Evolutionary conservation across 192 early-diverging fungal species (phyloP).

Genomic region (Coemansia sp.): DNA sequence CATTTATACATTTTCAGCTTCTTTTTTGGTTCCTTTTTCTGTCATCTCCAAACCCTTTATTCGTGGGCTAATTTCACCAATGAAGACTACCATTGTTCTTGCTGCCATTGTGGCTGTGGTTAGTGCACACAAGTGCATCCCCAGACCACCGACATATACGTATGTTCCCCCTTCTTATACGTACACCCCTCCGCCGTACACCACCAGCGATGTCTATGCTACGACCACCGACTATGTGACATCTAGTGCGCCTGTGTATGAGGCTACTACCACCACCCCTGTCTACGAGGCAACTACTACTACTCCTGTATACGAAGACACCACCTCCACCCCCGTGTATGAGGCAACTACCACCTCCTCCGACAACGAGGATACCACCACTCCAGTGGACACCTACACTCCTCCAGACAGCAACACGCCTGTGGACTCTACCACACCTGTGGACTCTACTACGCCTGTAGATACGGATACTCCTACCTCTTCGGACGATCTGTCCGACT

Average conservation of each 20-base stretch:
- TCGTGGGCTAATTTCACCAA: conserved; percentile 3
- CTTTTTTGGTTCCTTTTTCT: conserved; percentile 4
- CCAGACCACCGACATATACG: conserved; percentile 23
- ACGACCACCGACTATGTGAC: conserved; percentile 6
- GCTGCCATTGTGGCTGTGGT: conserved; percentile 19
- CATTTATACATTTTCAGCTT: not conserved
- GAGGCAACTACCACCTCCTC: conserved; percentile 1
- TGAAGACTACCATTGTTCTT: conserved; percentile 34
- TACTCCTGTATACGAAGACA: not conserved
- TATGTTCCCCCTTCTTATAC: conserved; percentile 16
- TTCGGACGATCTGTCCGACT: not conserved
- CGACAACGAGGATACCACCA: conserved; percentile 6
- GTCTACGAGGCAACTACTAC: conserved; percentile 6
- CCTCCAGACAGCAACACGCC: not conserved
- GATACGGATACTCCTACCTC: no score
- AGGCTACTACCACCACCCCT: conserved; percentile 8
- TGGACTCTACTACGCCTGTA: no score
- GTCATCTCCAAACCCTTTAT: not conserved
- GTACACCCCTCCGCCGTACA: conserved; percentile 5
- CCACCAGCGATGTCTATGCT: conserved; percentile 9
- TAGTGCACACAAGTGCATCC: conserved; percentile 38
- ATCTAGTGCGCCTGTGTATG: not conserved
- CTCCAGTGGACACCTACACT: not conserved
- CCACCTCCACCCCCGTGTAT: not conserved
- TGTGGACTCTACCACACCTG: no score